A percentile compares a stretch with the other conserved stretches of the same genome.
Evolutionary conservation across 495 filamentous ascomycete species (phyloP).

Genomic region (Penicillium canariense): DNA sequence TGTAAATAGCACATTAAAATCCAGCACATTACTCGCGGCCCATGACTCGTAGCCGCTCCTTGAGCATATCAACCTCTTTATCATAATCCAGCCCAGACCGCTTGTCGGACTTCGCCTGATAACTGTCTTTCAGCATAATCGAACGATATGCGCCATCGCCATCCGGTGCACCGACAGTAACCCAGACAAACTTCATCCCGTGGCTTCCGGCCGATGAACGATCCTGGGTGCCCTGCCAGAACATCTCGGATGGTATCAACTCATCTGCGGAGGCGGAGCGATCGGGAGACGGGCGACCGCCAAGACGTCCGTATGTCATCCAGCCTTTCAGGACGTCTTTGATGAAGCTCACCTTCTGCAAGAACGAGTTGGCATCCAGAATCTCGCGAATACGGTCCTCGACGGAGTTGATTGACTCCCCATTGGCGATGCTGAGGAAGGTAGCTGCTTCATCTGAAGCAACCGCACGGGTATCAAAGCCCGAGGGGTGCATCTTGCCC

Average conservation of each 20-base stretch:
- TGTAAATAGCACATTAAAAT: slow-evolving; percentile 14
- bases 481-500: slow-evolving; percentile 56
- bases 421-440: slow-evolving; percentile 59
- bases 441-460: slow-evolving; percentile 60
- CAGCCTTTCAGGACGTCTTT: slow-evolving; percentile 67
- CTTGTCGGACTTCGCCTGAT: slow-evolving; percentile 14
- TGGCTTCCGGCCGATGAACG: slow-evolving; percentile 44
- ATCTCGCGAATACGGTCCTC: slow-evolving; percentile 60
- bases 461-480: slow-evolving; percentile 49
- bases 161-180: slow-evolving; percentile 72
- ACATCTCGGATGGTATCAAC: slow-evolving; percentile 52
- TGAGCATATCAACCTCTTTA: slow-evolving; percentile 34
- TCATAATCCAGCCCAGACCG: slow-evolving; percentile 21
- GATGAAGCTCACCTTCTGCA: slow-evolving; percentile 76
- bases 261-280: slow-evolving; percentile 19
- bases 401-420: slow-evolving; percentile 46
- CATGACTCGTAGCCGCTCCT: slow-evolving; percentile 35
- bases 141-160: slow-evolving; percentile 61
- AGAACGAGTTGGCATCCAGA: slow-evolving; percentile 73
- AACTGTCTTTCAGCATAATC: slow-evolving; percentile 35
- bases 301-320: slow-evolving; percentile 69
- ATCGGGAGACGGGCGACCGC: slow-evolving; percentile 37
- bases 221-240: slow-evolving; percentile 69
- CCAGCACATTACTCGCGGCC: slow-evolving; percentile 19
- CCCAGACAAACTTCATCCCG: slow-evolving; percentile 76